Evolutionary conservation across 2,329 filamentous ascomycete species (phyloP), one percentile per base, ranked within the genome.

Genomic region (Monosporascus sp.): DNA sequence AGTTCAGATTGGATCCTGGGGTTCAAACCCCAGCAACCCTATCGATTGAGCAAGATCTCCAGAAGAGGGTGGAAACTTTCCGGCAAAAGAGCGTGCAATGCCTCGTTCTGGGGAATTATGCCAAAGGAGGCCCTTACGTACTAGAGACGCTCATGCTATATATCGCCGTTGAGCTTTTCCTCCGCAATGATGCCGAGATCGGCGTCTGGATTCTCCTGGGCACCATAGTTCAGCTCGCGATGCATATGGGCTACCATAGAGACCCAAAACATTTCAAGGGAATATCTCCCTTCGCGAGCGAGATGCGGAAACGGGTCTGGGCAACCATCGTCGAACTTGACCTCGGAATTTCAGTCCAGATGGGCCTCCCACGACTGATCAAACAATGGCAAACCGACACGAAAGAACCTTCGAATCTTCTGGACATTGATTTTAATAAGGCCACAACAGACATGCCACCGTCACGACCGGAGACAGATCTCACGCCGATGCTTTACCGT

Each of bases 281-380:
- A 6, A 70, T 78, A 25, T 67, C 70, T 0, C 62, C 66, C 0
- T 74, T 77, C 37, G 57, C 70, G 0, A 68, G 70, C 2, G 76
- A 78, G 57, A 78, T 79, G 74, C 66, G 77, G 20, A 65, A 73
- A 31, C 65, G 76, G 1, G 58, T 72, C 0, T 79, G 76, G 75
- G 64, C 69, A 7, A 64, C 69, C 0, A 60, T 77, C 4, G 62
- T 69, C 17, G 68, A 74, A 50, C 61, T 73, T 3, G 76, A 79
- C 45, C 62, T 75, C 2, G 58, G 72, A 0, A 67, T 76, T 4
- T 76, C 74, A 0, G 69, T 72, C 14, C 75, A 77, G 48, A 68
- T 77, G 53, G 77, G 77, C 2, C 59, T 79, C 20, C 76, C 76
- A 1, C 67, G 70, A 2, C 70, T 77, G 61, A 67, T 77, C 11